These are phyloP conservation scores for Hypsizygus ulmarius DNA, from an alignment of 1,284 basidiomycete species.

Conservation along the genomic window DNA sequence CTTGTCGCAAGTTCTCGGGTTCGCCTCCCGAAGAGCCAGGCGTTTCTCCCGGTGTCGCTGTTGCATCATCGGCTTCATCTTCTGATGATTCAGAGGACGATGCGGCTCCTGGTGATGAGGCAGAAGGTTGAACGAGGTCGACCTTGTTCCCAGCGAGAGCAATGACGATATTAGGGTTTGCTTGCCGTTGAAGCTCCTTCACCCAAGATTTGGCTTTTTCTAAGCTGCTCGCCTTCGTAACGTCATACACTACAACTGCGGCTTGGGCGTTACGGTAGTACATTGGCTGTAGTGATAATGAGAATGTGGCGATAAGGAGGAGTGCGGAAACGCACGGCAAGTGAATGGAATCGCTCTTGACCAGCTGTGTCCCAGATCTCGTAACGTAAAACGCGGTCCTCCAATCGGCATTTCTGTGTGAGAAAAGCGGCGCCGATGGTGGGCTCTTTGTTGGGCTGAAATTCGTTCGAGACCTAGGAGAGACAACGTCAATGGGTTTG, in stretches of 20 bases:
- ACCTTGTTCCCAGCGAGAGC: slow-evolving; percentile 96
- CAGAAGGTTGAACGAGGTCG: slow-evolving; percentile 80
- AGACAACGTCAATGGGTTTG: slow-evolving; percentile 11
- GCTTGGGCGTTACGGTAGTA: slow-evolving; percentile 99
- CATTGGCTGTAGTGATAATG: slow-evolving; percentile 66
- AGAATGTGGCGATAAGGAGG: slow-evolving; percentile 8
- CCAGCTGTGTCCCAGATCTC: slow-evolving; percentile 97
- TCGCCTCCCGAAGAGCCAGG: slow-evolving; percentile 51
- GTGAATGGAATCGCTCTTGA: slow-evolving; percentile 92
- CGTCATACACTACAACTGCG: slow-evolving; percentile 97
- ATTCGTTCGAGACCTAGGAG: slow-evolving; percentile 83
- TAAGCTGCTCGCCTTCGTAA: slow-evolving; percentile 90
- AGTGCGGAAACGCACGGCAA: slow-evolving; percentile 58
- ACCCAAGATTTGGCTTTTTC: slow-evolving; percentile 99
- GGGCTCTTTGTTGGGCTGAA: slow-evolving; percentile 95
- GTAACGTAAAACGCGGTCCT: slow-evolving; percentile 90
- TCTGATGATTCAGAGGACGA: slow-evolving; percentile 66
- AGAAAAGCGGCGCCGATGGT: slow-evolving; percentile 97
- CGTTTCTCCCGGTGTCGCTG: slow-evolving; percentile 77
- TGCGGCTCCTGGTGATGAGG: slow-evolving; percentile 49
- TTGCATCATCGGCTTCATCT: slow-evolving; percentile 83
- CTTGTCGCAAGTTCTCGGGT: slow-evolving; percentile 77
- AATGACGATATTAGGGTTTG: slow-evolving; percentile 99
- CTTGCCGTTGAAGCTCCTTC: slow-evolving; percentile 98
- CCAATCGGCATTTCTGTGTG: slow-evolving; percentile 88